These are phyloP conservation scores for Hyphopichia khmerensis DNA, from an alignment of 1,139 yeast genomes.

Conservation along the genomic window DNA sequence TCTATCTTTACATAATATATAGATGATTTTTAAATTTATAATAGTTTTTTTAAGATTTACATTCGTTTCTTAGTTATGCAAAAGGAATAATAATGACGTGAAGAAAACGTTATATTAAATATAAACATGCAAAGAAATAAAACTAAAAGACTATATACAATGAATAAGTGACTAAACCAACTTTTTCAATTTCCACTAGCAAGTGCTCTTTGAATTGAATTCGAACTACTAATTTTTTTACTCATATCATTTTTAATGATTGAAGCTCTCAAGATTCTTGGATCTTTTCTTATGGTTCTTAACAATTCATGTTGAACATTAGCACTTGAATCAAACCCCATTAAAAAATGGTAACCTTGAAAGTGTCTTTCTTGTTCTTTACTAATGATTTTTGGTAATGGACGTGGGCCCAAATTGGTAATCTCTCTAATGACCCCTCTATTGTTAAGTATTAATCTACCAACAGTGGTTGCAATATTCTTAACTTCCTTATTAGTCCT, in stretches of 20 bases:
- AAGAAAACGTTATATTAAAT: neutral
- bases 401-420: constrained; percentile 73
- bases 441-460: constrained; percentile 77
- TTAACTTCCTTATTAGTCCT: constrained; percentile 62
- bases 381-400: constrained; percentile 76
- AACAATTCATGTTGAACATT: constrained; percentile 83
- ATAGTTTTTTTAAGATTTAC: too few relatives aligned
- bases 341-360: constrained; percentile 83
- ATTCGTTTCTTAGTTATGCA: too few relatives aligned
- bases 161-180: too few relatives aligned
- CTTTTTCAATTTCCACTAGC: neutral
- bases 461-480: constrained; percentile 75
- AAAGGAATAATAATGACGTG: neutral
- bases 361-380: constrained; percentile 89
- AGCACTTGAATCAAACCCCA: constrained; percentile 83
- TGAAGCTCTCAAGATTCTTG: constrained; percentile 81
- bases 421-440: constrained; percentile 90
- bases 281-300: constrained; percentile 80
- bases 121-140: neutral
- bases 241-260: constrained; percentile 67
- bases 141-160: neutral
- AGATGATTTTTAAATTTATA: neutral
- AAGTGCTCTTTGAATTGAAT: constrained; percentile 40
- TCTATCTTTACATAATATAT: neutral
- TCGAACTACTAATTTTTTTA: constrained; percentile 51